A percentile compares a stretch with the other conserved stretches of the same genome.
Evolutionary conservation across 495 filamentous ascomycete genomes (phyloP).

Genomic region (Podospora tetraspora): DNA sequence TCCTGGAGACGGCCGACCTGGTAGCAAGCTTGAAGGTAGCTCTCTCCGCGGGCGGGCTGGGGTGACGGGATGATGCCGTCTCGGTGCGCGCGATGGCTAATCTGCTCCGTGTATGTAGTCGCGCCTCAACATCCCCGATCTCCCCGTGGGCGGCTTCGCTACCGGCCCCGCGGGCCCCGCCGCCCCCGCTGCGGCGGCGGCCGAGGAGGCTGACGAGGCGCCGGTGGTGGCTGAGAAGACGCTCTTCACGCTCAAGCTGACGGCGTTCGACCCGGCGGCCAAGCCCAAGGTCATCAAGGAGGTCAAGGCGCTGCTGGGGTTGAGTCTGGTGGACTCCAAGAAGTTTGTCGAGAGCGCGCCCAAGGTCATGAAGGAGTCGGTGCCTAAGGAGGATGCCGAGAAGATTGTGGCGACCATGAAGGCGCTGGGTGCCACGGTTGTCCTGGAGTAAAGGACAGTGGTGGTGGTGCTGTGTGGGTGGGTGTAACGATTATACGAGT

Average conservation of each 20-base stretch:
- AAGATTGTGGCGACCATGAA: constrained; percentile 96
- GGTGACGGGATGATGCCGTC: not conserved
- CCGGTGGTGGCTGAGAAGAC: constrained; percentile 90
- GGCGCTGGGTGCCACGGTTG: constrained; percentile 78
- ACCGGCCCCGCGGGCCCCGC: constrained; percentile 45
- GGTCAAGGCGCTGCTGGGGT: constrained; percentile 89
- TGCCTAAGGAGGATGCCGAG: constrained; percentile 97
- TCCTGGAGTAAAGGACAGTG: constrained; percentile 67
- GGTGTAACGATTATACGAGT: constrained; percentile 20
- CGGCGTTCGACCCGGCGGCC: constrained; percentile 74
- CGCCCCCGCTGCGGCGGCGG: constrained; percentile 57
- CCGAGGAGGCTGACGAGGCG: constrained; percentile 69
- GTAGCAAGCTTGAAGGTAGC: constrained; percentile 83
- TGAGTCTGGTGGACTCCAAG: constrained; percentile 98
- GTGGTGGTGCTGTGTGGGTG: constrained; percentile 11
- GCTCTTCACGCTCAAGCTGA: constrained; percentile 90
- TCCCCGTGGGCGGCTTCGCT: constrained; percentile 82
- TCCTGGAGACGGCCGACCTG: constrained; percentile 93
- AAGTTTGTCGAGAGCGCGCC: constrained; percentile 98
- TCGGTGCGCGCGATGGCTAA: not conserved
- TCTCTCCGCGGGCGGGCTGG: not conserved
- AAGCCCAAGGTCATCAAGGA: constrained; percentile 99
- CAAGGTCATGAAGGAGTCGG: constrained; percentile 96
- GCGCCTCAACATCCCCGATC: constrained; percentile 94
- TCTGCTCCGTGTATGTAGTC: constrained; percentile 48